A percentile compares a stretch with the other conserved stretches of the same genome.
Conservation (phyloP, 805 yeast species). For the Metschnikowia colocasiae region DNA sequence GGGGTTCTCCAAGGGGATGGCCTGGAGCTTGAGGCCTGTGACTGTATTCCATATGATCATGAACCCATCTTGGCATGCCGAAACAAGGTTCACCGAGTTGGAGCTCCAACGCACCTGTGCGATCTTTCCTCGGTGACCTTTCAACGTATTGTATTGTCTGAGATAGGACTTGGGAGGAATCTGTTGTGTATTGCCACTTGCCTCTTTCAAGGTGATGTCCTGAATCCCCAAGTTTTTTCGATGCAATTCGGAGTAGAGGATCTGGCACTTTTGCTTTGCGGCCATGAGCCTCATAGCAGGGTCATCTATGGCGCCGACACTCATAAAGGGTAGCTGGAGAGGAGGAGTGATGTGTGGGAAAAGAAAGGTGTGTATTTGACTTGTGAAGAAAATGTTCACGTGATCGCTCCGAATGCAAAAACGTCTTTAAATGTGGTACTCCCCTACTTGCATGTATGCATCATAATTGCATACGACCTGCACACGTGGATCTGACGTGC, state of each 20-base stretch:
- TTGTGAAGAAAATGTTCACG: background rate
- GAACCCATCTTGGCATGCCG: conserved; percentile 86
- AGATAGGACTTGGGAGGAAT: conserved; percentile 27
- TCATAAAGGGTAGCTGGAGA: background rate
- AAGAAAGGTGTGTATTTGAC: background rate
- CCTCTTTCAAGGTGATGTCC: conserved; percentile 44
- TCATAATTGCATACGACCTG: background rate
- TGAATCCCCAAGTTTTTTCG: conserved; percentile 38
- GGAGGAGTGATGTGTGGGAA: background rate
- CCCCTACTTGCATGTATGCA: conserved; percentile 5
- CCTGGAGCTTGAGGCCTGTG: conserved; percentile 66
- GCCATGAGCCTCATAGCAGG: conserved; percentile 2
- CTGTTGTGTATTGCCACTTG: conserved; percentile 31
- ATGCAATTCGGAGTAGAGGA: conserved; percentile 49
- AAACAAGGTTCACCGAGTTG: conserved; percentile 56
- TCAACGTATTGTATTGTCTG: conserved; percentile 36
- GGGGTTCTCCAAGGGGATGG: conserved; percentile 67
- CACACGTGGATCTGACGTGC: conserved; percentile 4
- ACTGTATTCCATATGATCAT: conserved; percentile 79
- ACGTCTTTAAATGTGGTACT: conserved; percentile 7
- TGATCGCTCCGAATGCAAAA: background rate
- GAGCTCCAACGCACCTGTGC: conserved; percentile 65
- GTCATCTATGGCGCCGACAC: background rate
- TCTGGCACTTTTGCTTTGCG: conserved; percentile 19
- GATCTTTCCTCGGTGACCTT: conserved; percentile 73